These are phyloP conservation scores for Karstenula rhodostoma DNA, from an alignment of 2,329 filamentous ascomycete genomes.

Conservation along the genomic window DNA sequence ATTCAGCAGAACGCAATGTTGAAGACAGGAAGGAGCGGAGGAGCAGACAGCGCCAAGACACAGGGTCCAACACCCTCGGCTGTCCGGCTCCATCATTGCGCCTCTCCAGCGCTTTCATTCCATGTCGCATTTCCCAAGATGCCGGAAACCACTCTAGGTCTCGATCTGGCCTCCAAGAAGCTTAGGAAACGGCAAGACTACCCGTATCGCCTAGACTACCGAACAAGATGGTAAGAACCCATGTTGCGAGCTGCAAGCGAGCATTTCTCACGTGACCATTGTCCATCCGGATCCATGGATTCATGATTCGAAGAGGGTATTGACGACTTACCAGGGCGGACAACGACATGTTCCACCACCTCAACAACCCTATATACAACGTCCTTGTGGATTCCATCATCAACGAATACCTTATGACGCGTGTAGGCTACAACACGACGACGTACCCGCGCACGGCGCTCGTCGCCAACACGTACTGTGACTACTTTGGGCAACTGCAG, in stretches of 20 bases:
- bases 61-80: constrained; percentile 6
- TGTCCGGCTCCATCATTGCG: neutral
- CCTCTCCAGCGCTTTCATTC: neutral
- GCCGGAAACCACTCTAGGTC: neutral
- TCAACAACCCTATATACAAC: constrained; percentile 91
- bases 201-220: constrained; percentile 78
- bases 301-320: neutral
- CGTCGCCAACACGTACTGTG: constrained; percentile 83
- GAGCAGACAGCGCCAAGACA: constrained; percentile 1
- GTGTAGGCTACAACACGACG: constrained; percentile 76
- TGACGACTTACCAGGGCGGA: constrained; percentile 69
- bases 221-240: constrained; percentile 78
- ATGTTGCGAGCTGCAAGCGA: neutral
- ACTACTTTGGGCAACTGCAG: constrained; percentile 82
- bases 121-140: neutral
- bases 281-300: neutral
- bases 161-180: constrained; percentile 15
- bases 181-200: constrained; percentile 76
- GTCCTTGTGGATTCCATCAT: constrained; percentile 89
- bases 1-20: too few relatives aligned
- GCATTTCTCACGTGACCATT: constrained; percentile 3
- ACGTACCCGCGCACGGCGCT: constrained; percentile 78
- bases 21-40: neutral
- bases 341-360: constrained; percentile 94
- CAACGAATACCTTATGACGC: constrained; percentile 84